Conservation (phyloP, 352 stramenopile genomes). For the Elongisporangium prolatum region DNA sequence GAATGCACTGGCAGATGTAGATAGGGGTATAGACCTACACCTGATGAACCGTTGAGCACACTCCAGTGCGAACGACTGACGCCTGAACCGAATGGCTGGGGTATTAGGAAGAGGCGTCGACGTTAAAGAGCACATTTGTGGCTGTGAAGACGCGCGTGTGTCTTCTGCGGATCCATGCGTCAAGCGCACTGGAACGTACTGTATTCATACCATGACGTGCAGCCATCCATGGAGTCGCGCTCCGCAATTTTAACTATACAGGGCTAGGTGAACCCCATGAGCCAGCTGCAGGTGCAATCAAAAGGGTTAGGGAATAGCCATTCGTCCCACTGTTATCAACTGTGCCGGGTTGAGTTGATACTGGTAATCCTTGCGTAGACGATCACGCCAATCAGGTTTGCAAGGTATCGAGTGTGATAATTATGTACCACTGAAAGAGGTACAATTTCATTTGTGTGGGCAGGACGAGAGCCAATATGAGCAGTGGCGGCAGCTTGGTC, state of each 20-base stretch:
- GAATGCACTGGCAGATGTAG: background rate
- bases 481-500: background rate
- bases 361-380: background rate
- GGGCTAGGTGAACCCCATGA: background rate
- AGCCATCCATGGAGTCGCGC: background rate
- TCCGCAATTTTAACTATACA: background rate
- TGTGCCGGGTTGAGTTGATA: background rate
- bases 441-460: slow-evolving; percentile 4
- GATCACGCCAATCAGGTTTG: background rate
- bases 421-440: slow-evolving; percentile 7
- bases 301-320: background rate
- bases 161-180: background rate
- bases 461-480: background rate
- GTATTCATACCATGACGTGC: background rate
- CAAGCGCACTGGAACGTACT: background rate
- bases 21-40: background rate
- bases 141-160: background rate
- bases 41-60: background rate
- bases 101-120: background rate
- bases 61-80: background rate
- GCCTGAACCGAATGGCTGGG: background rate
- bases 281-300: background rate
- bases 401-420: background rate
- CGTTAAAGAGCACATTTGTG: background rate
- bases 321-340: background rate